A percentile compares a stretch with the other conserved stretches of the same genome.
Conservation (phyloP, 2,329 filamentous ascomycete genomes). For the Claviceps maximensis region DNA sequence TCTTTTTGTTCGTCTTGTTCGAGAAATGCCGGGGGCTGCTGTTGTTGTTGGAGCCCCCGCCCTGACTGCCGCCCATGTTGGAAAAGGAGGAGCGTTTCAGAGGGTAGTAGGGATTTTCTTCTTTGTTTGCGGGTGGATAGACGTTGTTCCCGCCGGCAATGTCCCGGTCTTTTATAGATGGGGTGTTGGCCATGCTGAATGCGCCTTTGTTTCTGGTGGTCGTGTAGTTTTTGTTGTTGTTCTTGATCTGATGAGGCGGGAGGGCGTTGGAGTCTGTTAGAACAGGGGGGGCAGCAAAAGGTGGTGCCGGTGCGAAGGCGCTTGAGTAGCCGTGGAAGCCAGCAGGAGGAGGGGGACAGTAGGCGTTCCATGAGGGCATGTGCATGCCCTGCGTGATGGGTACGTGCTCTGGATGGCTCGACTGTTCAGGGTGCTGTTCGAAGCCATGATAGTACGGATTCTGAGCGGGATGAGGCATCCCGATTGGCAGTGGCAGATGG, state of each 20-base stretch:
- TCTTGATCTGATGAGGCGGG: too few relatives aligned
- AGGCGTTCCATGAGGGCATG: slow-evolving; percentile 11
- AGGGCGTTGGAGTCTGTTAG: too few relatives aligned
- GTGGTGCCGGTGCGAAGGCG: not conserved
- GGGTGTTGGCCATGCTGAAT: slow-evolving; percentile 7
- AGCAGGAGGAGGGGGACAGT: slow-evolving; percentile 3
- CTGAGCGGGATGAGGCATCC: slow-evolving; percentile 28
- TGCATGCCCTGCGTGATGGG: slow-evolving; percentile 20
- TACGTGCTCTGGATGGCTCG: slow-evolving; percentile 12
- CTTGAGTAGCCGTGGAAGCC: slow-evolving; percentile 7
- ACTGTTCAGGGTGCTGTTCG: slow-evolving; percentile 6
- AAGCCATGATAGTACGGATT: slow-evolving; percentile 32
- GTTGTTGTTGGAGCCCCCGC: not conserved
- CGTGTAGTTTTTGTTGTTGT: not conserved
- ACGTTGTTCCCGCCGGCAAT: slow-evolving; percentile 18
- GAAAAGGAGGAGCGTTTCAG: slow-evolving; percentile 12
- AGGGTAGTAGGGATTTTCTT: slow-evolving; percentile 16
- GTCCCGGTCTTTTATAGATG: slow-evolving; percentile 12
- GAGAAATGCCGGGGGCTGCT: slow-evolving; percentile 2
- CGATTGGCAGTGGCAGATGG: slow-evolving; percentile 23
- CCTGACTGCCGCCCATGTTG: slow-evolving; percentile 7
- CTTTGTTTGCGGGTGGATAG: slow-evolving; percentile 12
- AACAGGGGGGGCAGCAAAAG: too few relatives aligned
- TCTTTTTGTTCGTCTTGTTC: slow-evolving; percentile 3
- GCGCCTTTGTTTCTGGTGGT: slow-evolving; percentile 6